Base-by-base conservation (phyloP, 164 flowering plant species). In the Vitis cinerea region DNA sequence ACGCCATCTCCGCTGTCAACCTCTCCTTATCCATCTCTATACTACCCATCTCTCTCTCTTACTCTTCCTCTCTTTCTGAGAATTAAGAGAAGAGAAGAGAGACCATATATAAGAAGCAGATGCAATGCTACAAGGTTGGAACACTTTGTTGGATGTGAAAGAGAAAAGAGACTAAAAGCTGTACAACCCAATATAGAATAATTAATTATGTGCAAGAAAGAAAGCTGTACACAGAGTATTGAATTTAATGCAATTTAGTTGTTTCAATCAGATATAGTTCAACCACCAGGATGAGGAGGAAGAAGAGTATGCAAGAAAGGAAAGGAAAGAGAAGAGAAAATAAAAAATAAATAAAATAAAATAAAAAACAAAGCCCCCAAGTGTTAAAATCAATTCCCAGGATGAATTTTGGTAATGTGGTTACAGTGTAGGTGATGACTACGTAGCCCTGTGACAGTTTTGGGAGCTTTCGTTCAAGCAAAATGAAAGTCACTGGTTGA, bases 1-100 rank as follows among this genome's bases (percentile, higher is more conserved):
- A 87, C 6, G 82, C 92, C 90, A 92, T 80, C 74, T 92, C 95
- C 19, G 97, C 95, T 75, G 91, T 89, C 30, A 90, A 72, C 64
- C 92, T 81, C 85, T 92, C 97, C 59, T 80, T 83, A 3, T 88
- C 90, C 89, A 92, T 87, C 63, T 92, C 90, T 55, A 78, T 78
- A 12, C 75, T 65, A 29, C 63, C 69, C 64, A 52, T 63, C 0
- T 56, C 47, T 17, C 9, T 19, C 29, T 44, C 60, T 53, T 19
- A 53, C 16, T 64, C 47, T 16, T 23, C 8, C 51, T 60, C 11
- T 16, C 17, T 14, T 12, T 8, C 15, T 44, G 37, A 61, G 48
- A 61, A 61, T 10, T 0, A 31, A 8, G 9, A 4, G 7, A 60
- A 8, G 37, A 31, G 6, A 15, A 61, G 50, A 19, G 5, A 2